These are phyloP conservation scores for Thielaviopsis musarum DNA, from an alignment of 2,329 filamentous ascomycete species.

Conservation along the genomic window DNA sequence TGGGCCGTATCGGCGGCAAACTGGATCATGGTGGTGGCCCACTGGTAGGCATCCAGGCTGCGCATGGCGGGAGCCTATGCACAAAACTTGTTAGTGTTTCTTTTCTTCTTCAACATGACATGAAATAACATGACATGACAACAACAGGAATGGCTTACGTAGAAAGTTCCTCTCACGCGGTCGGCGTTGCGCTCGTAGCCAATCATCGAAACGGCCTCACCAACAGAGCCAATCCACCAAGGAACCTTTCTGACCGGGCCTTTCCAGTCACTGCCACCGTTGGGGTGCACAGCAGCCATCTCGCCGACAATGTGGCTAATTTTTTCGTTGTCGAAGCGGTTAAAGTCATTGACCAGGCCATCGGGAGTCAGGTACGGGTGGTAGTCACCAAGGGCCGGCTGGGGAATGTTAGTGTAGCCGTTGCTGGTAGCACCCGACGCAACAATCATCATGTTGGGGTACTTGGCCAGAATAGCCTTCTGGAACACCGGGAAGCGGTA, in stretches of 20 bases:
- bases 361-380: slow-evolving; percentile 36
- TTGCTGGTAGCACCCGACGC: slow-evolving; percentile 30
- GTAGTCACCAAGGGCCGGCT: slow-evolving; percentile 29
- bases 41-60: slow-evolving; percentile 33
- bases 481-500: slow-evolving; percentile 43
- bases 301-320: slow-evolving; percentile 28
- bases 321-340: slow-evolving; percentile 33
- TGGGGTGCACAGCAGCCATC: slow-evolving; percentile 33
- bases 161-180: slow-evolving; percentile 35
- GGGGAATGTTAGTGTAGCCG: slow-evolving; percentile 22
- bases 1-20: slow-evolving; percentile 30
- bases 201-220: slow-evolving; percentile 48
- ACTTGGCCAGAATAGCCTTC: slow-evolving; percentile 36
- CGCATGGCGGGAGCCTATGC: slow-evolving; percentile 27
- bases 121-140: neutral
- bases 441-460: slow-evolving; percentile 41
- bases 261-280: slow-evolving; percentile 31
- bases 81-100: neutral
- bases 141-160: slow-evolving; percentile 15
- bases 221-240: slow-evolving; percentile 43
- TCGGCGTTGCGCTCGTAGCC: slow-evolving; percentile 49
- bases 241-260: slow-evolving; percentile 30
- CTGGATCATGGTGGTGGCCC: slow-evolving; percentile 33
- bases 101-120: neutral
- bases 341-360: slow-evolving; percentile 30